A percentile compares a stretch with the other conserved stretches of the same genome.
These are phyloP conservation scores for Basidiobolus meristosporus DNA, from an alignment of 371 early-diverging fungal species.

Conservation along the genomic window DNA sequence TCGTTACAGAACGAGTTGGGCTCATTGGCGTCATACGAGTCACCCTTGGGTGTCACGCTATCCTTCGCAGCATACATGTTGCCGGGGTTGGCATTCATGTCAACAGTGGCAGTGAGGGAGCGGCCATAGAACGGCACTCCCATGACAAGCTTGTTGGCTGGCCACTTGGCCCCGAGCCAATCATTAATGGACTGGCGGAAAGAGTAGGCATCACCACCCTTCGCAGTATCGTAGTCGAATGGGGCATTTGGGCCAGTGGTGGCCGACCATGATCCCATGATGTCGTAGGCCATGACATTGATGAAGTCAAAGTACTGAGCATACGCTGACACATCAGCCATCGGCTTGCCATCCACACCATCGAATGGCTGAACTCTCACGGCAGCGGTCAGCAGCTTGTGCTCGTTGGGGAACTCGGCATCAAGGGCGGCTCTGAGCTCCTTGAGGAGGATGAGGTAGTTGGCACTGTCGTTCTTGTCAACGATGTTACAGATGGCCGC, in stretches of 20 bases:
- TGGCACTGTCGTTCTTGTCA: constrained; percentile 26
- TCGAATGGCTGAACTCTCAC: constrained; percentile 44
- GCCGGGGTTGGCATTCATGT: constrained; percentile 9
- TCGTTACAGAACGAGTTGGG: constrained; percentile 11
- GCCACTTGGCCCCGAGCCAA: constrained; percentile 35
- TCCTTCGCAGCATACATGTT: constrained; percentile 6
- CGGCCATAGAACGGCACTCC: constrained; percentile 42
- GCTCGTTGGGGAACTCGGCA: constrained; percentile 9
- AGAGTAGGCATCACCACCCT: constrained; percentile 4
- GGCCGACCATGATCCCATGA: constrained; percentile 31
- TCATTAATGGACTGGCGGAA: constrained; percentile 12
- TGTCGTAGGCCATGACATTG: constrained; percentile 32
- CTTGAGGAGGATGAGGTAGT: constrained; percentile 31
- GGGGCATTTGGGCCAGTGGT: constrained; percentile 46
- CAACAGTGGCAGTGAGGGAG: constrained; percentile 11
- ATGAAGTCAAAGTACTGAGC: constrained; percentile 29
- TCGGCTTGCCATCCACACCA: constrained; percentile 19
- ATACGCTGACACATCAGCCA: constrained; percentile 32
- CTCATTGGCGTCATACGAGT: constrained; percentile 28
- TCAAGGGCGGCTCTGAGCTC: constrained; percentile 41
- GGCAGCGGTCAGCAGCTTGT: constrained; percentile 46
- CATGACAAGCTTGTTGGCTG: constrained; percentile 28
- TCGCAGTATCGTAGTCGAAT: constrained; percentile 20
- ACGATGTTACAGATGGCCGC: constrained; percentile 45
- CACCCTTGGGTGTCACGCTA: constrained; percentile 14